phyloP scores from a whole-genome alignment of 495 filamentous ascomycete species.

The Venustampulla echinocandica region DNA sequence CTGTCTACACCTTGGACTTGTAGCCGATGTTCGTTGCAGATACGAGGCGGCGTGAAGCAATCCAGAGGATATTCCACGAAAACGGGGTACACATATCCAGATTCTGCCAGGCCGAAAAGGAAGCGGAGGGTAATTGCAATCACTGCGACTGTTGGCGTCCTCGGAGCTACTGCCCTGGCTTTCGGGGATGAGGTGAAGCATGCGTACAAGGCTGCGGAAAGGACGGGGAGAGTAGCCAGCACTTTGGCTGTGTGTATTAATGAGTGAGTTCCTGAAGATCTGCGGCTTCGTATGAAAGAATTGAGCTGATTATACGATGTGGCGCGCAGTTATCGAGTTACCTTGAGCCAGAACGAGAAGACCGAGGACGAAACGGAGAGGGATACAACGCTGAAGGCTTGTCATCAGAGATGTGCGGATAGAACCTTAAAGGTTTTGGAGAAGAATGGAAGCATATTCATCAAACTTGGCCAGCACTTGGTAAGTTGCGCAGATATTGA shows the following conservation, averaged over 20 bases:
- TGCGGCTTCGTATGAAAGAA: background rate
- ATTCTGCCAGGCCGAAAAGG: conserved; percentile 10
- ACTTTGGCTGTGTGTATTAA: conserved; percentile 76
- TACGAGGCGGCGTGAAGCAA: background rate
- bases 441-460: conserved; percentile 94
- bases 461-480: conserved; percentile 94
- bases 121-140: conserved; percentile 35
- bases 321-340: conserved; percentile 63
- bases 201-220: conserved; percentile 61
- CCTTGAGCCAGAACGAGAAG: conserved; percentile 57
- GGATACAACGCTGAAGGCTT: conserved; percentile 61
- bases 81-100: conserved; percentile 2
- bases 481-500: conserved; percentile 26
- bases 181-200: conserved; percentile 68
- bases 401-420: conserved; percentile 83
- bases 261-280: conserved; percentile 52
- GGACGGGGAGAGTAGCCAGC: conserved; percentile 71
- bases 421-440: conserved; percentile 81
- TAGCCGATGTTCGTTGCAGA: conserved; percentile 18
- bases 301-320: conserved; percentile 9
- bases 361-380: conserved; percentile 52
- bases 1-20: conserved; percentile 22
- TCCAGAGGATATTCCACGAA: conserved; percentile 8
- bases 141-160: conserved; percentile 42
- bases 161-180: conserved; percentile 50